Evolutionary conservation across 2,329 filamentous ascomycete genomes (phyloP), one percentile per base, ranked within the genome.

Genomic region (Microdochium paspali): DNA sequence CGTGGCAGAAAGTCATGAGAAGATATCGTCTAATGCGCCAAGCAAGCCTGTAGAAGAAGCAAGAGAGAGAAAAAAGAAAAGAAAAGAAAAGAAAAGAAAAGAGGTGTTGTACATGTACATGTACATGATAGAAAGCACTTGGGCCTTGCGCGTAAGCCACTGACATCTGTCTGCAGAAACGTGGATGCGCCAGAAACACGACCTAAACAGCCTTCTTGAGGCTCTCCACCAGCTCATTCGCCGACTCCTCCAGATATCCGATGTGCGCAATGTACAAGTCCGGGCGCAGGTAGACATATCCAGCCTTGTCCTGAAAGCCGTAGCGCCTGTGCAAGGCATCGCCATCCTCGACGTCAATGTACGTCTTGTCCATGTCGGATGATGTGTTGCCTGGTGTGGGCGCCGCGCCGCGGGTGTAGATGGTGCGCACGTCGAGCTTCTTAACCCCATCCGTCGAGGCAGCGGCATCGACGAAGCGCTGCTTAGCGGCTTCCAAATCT

Each of bases 201-300:
- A 56, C 21, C 39, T 50, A 10, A 45, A 25, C 2, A 49, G 24
- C 15, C 51, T 53, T 30, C 32, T 46, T 32, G 15, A 57, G n/a
- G 49, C 52, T 57, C 9, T 49, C 49, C 15, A 49, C 21, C 10
- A 53, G 50, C 26, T 46, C 50, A 2, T 46, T 47, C 10, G 61
- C 24, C n/a, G 46, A 47, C 4, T 48, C 48, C 18, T 35, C 15
- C 10, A 61, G 39, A 2, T 44, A 46, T 1, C 58, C 60, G 30
- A 61, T 59, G 44, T 61, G 57, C 7, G 59, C 58, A 20, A 61
- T 46, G 44, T 62, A 56, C 10, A 51, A 50, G 50, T 62, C 60
- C 0, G 60, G 60, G 7, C 60, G 55, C 28, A 61, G 51, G 24
- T 59, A 58, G 10, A 53, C 52, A 46, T 62, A 62, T 3, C 56